Percentiles rank a stretch among this genome's conserved stretches.
Evolutionary conservation across 2,329 filamentous ascomycete genomes (phyloP).

Genomic region (Ilyonectria destructans): DNA sequence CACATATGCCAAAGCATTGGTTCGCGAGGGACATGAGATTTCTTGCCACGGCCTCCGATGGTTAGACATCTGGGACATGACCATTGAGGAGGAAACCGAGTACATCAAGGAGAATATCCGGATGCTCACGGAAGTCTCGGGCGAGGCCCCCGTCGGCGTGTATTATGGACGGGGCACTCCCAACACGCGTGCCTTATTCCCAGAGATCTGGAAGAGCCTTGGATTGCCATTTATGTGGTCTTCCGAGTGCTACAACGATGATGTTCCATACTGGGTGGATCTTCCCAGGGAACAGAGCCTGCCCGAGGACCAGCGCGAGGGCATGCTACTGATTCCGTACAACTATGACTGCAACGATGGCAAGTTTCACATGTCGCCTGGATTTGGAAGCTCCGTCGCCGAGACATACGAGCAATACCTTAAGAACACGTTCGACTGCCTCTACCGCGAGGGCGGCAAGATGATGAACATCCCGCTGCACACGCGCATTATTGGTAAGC

Average conservation of each 20-base stretch:
- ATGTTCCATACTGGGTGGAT: constrained; percentile 16
- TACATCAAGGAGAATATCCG: constrained; percentile 56
- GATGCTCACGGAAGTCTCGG: constrained; percentile 3
- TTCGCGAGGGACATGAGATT: constrained; percentile 60
- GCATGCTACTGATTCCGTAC: constrained; percentile 52
- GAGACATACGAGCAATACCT: constrained; percentile 19
- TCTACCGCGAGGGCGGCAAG: constrained; percentile 60
- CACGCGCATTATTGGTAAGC: constrained; percentile 58
- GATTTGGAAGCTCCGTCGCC: constrained; percentile 52
- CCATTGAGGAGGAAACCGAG: constrained; percentile 55
- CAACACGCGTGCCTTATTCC: constrained; percentile 2
- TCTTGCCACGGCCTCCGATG: constrained; percentile 60
- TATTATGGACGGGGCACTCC: constrained; percentile 12
- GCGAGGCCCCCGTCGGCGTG: constrained; percentile 1
- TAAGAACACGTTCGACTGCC: constrained; percentile 59
- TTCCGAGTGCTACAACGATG: constrained; percentile 8
- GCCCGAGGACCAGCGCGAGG: constrained; percentile 52
- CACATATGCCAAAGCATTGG: constrained; percentile 57
- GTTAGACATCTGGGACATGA: constrained; percentile 60
- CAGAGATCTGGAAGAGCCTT: constrained; percentile 7
- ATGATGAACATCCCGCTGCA: constrained; percentile 62
- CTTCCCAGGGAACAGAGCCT: constrained; percentile 27
- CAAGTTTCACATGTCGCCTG: constrained; percentile 59
- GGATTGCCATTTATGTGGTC: constrained; percentile 6
- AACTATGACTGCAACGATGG: constrained; percentile 50